phyloP scores from a whole-genome alignment of 2,329 filamentous ascomycete genomes.

The Mycosphaerelloides madeirae region DNA sequence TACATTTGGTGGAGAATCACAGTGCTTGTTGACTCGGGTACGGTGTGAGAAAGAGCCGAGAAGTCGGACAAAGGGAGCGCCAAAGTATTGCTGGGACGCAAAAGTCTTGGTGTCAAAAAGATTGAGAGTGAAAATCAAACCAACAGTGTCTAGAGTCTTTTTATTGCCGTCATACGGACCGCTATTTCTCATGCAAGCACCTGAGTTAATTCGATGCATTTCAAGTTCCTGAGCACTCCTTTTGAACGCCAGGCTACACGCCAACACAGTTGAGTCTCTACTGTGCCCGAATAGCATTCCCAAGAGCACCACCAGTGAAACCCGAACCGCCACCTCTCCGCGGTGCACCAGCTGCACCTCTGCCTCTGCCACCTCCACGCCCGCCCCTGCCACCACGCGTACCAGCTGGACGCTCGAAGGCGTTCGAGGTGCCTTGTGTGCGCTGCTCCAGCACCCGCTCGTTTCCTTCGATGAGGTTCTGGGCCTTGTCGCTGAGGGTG shows the following conservation, averaged over 20 bases:
- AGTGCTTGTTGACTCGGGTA: too few relatives aligned
- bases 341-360: conserved; percentile 52
- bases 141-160: too few relatives aligned
- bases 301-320: conserved; percentile 76
- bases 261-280: conserved; percentile 10
- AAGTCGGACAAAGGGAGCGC: too few relatives aligned
- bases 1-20: neutral
- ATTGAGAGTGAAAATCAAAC: too few relatives aligned
- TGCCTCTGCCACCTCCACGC: conserved; percentile 53
- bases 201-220: too few relatives aligned
- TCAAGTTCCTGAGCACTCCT: too few relatives aligned
- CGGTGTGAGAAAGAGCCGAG: too few relatives aligned
- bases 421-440: conserved; percentile 91
- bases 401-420: conserved; percentile 88
- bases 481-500: conserved; percentile 92
- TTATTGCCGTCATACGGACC: too few relatives aligned
- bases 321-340: conserved; percentile 73
- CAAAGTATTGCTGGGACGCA: too few relatives aligned
- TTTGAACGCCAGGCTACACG: too few relatives aligned
- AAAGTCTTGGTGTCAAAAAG: neutral
- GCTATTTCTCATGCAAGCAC: too few relatives aligned
- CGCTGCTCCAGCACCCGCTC: conserved; percentile 95
- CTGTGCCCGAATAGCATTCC: conserved; percentile 50
- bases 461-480: conserved; percentile 91
- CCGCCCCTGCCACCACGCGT: conserved; percentile 66